Evolutionary conservation across 148 eudicot species (phyloP).

Genomic region (Nepenthes gracilis): DNA sequence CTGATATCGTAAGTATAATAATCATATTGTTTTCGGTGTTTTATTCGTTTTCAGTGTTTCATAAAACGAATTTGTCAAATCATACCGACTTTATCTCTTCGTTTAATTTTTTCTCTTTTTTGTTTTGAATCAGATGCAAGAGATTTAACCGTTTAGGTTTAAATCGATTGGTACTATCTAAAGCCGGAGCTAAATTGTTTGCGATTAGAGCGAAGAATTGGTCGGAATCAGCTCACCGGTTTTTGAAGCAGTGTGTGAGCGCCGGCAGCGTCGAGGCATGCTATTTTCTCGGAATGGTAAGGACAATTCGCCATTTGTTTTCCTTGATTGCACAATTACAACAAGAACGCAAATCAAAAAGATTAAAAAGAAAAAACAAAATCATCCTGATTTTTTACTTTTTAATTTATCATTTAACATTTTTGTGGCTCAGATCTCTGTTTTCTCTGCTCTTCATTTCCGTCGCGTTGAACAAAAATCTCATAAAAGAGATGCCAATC

Average conservation of each 20-base stretch:
- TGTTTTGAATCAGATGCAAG: conserved; percentile 23
- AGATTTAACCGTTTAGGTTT: conserved; percentile 29
- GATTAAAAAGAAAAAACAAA: too few species aligned
- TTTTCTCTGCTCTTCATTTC: too few species aligned
- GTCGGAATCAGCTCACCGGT: conserved; percentile 32
- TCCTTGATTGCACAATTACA: too few species aligned
- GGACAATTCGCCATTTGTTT: neutral
- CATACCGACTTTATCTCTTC: neutral
- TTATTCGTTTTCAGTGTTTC: neutral
- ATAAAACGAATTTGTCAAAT: neutral
- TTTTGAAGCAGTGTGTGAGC: conserved; percentile 19
- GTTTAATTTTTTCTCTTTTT: neutral
- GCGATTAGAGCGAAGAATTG: conserved; percentile 27
- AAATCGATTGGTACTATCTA: conserved; percentile 18
- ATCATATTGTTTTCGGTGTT: neutral
- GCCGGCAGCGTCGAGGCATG: conserved; percentile 35
- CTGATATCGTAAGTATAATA: conserved; percentile 8
- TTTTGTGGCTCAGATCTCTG: too few species aligned
- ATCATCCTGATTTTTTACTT: too few species aligned
- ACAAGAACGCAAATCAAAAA: too few species aligned
- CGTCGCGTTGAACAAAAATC: neutral
- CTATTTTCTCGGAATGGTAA: conserved; percentile 41
- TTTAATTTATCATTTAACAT: too few species aligned
- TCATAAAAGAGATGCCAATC: too few species aligned
- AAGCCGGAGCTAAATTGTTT: conserved; percentile 18